Base-by-base conservation (phyloP, 2,329 filamentous ascomycete genomes). In the Aspergillus ruber region DNA sequence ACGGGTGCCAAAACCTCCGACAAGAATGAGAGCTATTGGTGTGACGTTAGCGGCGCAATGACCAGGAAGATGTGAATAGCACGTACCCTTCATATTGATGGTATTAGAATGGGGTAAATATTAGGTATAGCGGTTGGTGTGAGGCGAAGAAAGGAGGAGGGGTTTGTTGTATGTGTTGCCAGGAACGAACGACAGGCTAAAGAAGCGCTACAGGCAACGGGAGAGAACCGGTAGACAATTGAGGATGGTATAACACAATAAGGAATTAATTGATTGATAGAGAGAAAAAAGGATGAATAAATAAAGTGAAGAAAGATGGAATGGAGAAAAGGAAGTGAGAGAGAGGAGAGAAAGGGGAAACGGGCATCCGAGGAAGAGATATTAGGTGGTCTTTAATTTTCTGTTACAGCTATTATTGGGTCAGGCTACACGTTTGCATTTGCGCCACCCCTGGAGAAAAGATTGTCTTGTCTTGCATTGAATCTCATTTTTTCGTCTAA, bases 1-100 rank as follows among this genome's bases (percentile, higher is more conserved):
- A 74, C 91, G 90, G 73, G 91, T 98, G 76, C 91, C 91, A 74
- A 96, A 98, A 73, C 91, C 93, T 77, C 93, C 93, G 74, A 97
- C 93, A 69, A 97, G 90, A 85, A 95, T 96, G 69, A 96, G 86
- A 76, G 90, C 90, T 96, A 66, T 50, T 47, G 43, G 23, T 46
- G 35, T 45, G 45, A 40, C 44, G 44, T 56, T 45, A 58, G 54
- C 51, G 48, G n/a, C 33, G n/a, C n/a, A 36, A 36, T 15, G 17
- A 45, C 47, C 48, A 49, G 53, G 45, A 36, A 44, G 46, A 38
- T 39, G 45, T 33, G 40, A 35, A 44, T 46, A 45, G 45, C 43
- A 54, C 65, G 55, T 67, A 73, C 72, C 72, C 58, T 74, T 74
- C 72, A 74, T 74, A 49, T 49, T 67, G 55, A 51, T 53, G 41